Conservation (phyloP, 129 eudicot genomes). For the Flaveria linearis region DNA sequence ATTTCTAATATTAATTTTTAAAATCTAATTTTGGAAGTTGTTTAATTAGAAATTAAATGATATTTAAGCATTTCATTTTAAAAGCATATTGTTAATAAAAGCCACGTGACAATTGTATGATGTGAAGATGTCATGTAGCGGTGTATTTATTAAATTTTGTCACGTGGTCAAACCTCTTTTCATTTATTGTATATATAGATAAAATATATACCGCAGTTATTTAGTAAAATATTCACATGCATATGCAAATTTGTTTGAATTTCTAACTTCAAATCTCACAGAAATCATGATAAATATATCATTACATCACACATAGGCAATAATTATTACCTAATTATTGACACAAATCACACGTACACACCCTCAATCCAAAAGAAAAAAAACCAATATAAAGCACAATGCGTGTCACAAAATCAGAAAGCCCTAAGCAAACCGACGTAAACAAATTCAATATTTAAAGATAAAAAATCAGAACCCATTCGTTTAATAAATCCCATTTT, state of each 20-base stretch:
- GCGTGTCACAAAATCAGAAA: background rate
- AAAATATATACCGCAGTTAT: background rate
- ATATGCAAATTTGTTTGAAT: slow-evolving; percentile 11
- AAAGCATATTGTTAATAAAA: too few species aligned
- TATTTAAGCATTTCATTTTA: too few species aligned
- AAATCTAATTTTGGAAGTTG: too few species aligned
- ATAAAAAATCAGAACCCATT: background rate
- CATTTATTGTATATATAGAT: too few species aligned
- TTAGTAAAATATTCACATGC: background rate
- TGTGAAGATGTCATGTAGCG: too few species aligned
- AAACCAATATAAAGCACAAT: slow-evolving; percentile 17
- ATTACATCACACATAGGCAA: slow-evolving; percentile 42
- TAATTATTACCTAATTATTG: slow-evolving; percentile 35
- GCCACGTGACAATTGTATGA: too few species aligned
- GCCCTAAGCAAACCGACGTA: slow-evolving; percentile 16
- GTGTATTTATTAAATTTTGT: too few species aligned
- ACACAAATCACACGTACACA: slow-evolving; percentile 31
- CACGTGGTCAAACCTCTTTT: too few species aligned
- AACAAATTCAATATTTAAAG: slow-evolving; percentile 29
- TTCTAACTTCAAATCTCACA: slow-evolving; percentile 1
- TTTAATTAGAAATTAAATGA: too few species aligned
- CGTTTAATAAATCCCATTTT: slow-evolving; percentile 20
- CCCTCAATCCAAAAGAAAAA: slow-evolving; percentile 6
- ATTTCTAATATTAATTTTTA: too few species aligned
- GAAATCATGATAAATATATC: slow-evolving; percentile 27